phyloP scores from a whole-genome alignment of 768 basidiomycete genomes.

The Nidularia pulvinata region DNA sequence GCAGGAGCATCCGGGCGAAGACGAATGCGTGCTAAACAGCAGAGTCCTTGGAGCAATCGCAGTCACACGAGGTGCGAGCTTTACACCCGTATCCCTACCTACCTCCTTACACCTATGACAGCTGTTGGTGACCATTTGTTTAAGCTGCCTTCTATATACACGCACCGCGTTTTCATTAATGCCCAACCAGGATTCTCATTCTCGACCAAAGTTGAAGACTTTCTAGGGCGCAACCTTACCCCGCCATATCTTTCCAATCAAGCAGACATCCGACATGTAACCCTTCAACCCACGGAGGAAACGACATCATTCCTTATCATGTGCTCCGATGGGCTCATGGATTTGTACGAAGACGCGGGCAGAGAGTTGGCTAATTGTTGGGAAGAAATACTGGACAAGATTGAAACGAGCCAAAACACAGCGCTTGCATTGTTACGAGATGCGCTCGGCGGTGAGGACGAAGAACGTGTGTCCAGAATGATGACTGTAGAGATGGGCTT shows the following conservation, averaged over 20 bases:
- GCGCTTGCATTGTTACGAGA: constrained; percentile 42
- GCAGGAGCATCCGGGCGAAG: constrained; percentile 46
- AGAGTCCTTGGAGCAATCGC: constrained; percentile 56
- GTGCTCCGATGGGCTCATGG: constrained; percentile 52
- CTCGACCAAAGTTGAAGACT: constrained; percentile 32
- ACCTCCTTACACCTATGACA: constrained; percentile 12
- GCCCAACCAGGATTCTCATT: constrained; percentile 32
- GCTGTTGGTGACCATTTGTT: constrained; percentile 56
- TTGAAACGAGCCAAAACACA: constrained; percentile 17
- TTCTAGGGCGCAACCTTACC: constrained; percentile 42
- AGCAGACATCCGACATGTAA: constrained; percentile 40
- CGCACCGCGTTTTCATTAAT: constrained; percentile 43
- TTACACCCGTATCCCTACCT: not conserved
- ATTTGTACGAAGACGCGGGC: constrained; percentile 35
- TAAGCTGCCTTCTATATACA: constrained; percentile 50
- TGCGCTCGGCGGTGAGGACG: constrained; percentile 40
- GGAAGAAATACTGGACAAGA: constrained; percentile 26
- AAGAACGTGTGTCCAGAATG: constrained; percentile 37
- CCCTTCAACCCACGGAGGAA: constrained; percentile 17
- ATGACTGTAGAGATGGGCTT: constrained; percentile 46
- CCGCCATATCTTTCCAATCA: constrained; percentile 52
- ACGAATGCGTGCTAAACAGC: constrained; percentile 36
- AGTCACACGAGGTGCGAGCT: constrained; percentile 43
- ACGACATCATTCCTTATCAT: constrained; percentile 37
- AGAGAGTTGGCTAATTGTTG: constrained; percentile 28